These are phyloP conservation scores for Penicillium ochrochloron DNA, from an alignment of 495 filamentous ascomycete genomes.

Conservation along the genomic window DNA sequence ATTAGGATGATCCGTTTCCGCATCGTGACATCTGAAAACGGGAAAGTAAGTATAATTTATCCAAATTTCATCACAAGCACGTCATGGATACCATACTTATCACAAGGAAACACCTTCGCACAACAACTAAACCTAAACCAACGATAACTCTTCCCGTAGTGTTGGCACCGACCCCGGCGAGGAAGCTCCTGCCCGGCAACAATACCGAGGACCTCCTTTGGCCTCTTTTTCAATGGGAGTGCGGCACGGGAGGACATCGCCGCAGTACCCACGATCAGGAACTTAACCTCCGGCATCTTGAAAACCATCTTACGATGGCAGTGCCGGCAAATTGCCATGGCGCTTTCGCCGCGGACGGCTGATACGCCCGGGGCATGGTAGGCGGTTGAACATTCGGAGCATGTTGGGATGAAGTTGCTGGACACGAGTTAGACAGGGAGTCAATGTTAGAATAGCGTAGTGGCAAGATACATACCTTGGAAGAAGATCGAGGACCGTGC, in stretches of 20 bases:
- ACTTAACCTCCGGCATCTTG: conserved; percentile 78
- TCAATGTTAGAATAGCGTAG: neutral
- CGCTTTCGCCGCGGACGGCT: conserved; percentile 75
- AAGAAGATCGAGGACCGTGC: conserved; percentile 77
- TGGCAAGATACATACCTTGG: conserved; percentile 59
- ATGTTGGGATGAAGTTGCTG: conserved; percentile 83
- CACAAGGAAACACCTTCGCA: conserved; percentile 75
- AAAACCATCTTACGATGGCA: conserved; percentile 85
- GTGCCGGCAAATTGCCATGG: conserved; percentile 76
- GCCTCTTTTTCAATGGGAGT: conserved; percentile 59
- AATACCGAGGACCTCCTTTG: conserved; percentile 75
- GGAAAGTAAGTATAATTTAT: conserved; percentile 5
- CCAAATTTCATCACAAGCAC: neutral
- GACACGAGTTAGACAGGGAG: conserved; percentile 1
- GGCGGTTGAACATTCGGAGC: conserved; percentile 74
- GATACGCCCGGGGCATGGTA: conserved; percentile 66
- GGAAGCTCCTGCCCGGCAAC: conserved; percentile 81
- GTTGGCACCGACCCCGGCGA: conserved; percentile 70
- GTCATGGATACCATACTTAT: conserved; percentile 50
- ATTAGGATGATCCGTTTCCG: conserved; percentile 68
- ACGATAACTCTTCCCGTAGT: conserved; percentile 79
- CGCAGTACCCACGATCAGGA: conserved; percentile 69
- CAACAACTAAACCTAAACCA: conserved; percentile 82
- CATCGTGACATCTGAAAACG: conserved; percentile 72
- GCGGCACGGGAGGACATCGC: conserved; percentile 42